Percentiles rank a stretch among this genome's conserved stretches.
These are phyloP conservation scores for Rosa persica DNA, from an alignment of 306 rosid species.

Conservation along the genomic window DNA sequence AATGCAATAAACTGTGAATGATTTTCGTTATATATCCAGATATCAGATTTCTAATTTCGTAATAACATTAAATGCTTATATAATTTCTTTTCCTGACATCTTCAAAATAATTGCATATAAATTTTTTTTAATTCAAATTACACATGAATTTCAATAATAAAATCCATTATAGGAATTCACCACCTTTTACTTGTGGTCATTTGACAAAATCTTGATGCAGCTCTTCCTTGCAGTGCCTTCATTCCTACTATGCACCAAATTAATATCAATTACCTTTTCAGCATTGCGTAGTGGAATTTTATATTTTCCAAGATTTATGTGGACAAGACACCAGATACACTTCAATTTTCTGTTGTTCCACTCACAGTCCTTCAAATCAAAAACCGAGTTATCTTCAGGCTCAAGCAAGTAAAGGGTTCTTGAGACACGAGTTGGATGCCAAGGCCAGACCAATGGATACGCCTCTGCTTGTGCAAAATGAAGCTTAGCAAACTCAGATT, in stretches of 20 bases:
- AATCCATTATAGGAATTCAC: conserved; percentile 15
- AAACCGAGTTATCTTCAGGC: conserved; percentile 1
- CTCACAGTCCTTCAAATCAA: background rate
- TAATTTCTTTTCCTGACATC: too few relatives aligned
- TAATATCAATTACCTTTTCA: background rate
- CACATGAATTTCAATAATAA: too few relatives aligned
- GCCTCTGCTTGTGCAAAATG: conserved; percentile 4
- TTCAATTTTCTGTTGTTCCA: background rate
- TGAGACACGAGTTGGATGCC: background rate
- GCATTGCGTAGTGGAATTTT: conserved; percentile 34
- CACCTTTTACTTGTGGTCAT: conserved; percentile 9
- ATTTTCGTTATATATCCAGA: too few relatives aligned
- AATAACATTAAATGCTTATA: too few relatives aligned
- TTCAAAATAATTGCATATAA: too few relatives aligned
- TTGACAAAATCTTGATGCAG: background rate
- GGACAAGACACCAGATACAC: background rate
- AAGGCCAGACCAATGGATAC: conserved; percentile 5
- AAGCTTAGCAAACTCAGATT: conserved; percentile 21
- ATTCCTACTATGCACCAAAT: background rate
- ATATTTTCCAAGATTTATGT: conserved; percentile 12
- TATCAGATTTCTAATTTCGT: too few relatives aligned
- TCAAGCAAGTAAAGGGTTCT: conserved; percentile 23
- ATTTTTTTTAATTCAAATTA: too few relatives aligned
- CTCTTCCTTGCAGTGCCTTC: background rate
- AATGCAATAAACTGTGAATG: too few relatives aligned